These are phyloP conservation scores for Cystobasidium onofrii DNA, from an alignment of 768 basidiomycete species.

Conservation along the genomic window DNA sequence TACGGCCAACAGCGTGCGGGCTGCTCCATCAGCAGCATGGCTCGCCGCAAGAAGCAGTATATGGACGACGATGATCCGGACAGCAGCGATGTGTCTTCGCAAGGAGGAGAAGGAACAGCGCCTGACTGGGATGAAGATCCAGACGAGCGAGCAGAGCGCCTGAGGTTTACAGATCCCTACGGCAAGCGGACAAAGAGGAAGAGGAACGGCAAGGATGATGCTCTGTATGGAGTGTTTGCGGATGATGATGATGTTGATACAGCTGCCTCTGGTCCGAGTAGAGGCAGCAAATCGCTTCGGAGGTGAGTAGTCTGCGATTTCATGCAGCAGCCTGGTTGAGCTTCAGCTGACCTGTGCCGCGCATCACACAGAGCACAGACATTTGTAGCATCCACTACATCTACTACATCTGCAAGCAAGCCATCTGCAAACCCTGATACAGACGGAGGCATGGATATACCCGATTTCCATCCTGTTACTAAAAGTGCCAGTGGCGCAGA, in stretches of 20 bases:
- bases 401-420: slow-evolving; percentile 38
- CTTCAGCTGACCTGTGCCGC: neutral
- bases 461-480: slow-evolving; percentile 48
- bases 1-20: neutral
- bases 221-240: slow-evolving; percentile 66
- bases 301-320: neutral
- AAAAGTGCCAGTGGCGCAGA: slow-evolving; percentile 47
- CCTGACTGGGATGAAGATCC: slow-evolving; percentile 53
- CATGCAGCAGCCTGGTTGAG: slow-evolving; percentile 46
- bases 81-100: slow-evolving; percentile 53
- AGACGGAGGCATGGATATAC: slow-evolving; percentile 45
- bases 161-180: slow-evolving; percentile 69
- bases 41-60: slow-evolving; percentile 44
- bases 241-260: slow-evolving; percentile 64
- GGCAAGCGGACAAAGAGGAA: slow-evolving; percentile 53
- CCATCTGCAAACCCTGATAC: neutral
- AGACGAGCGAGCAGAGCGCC: slow-evolving; percentile 63
- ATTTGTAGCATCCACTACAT: slow-evolving; percentile 31
- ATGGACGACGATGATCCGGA: slow-evolving; percentile 25
- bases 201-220: slow-evolving; percentile 58
- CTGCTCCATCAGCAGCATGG: slow-evolving; percentile 39
- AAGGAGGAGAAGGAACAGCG: slow-evolving; percentile 50
- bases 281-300: neutral
- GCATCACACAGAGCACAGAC: slow-evolving; percentile 44
- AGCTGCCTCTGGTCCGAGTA: slow-evolving; percentile 33